Conservation (phyloP, 2,329 filamentous ascomycete genomes). For the Truncatella angustata region DNA sequence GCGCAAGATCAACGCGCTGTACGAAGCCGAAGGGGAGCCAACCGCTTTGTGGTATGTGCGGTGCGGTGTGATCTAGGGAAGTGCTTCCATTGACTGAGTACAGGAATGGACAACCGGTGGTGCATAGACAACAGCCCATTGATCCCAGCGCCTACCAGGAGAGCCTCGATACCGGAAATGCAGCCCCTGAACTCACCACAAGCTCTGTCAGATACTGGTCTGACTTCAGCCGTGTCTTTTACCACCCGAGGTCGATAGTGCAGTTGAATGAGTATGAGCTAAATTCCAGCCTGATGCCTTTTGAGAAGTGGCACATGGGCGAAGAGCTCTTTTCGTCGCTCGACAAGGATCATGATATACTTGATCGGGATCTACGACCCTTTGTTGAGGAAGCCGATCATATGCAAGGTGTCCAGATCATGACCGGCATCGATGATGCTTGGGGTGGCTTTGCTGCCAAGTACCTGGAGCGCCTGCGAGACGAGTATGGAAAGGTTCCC, state of each 20-base stretch:
- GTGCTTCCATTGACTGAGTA: neutral
- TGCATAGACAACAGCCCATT: slow-evolving; percentile 69
- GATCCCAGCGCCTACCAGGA: slow-evolving; percentile 73
- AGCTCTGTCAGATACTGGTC: slow-evolving; percentile 91
- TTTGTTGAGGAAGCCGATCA: slow-evolving; percentile 94
- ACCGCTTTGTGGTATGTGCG: slow-evolving; percentile 37
- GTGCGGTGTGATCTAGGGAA: neutral
- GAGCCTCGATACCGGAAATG: slow-evolving; percentile 69
- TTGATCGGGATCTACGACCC: slow-evolving; percentile 85
- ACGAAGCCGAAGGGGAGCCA: slow-evolving; percentile 52
- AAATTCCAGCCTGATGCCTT: slow-evolving; percentile 75
- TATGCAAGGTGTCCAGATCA: slow-evolving; percentile 81
- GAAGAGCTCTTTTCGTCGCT: slow-evolving; percentile 72
- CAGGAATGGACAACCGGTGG: slow-evolving; percentile 65
- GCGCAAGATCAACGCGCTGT: slow-evolving; percentile 83
- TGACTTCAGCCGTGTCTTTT: slow-evolving; percentile 91
- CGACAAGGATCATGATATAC: slow-evolving; percentile 78
- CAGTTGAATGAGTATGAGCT: slow-evolving; percentile 87
- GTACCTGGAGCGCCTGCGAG: slow-evolving; percentile 75
- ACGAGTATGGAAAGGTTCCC: slow-evolving; percentile 86
- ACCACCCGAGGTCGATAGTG: slow-evolving; percentile 82
- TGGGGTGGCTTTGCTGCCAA: slow-evolving; percentile 76
- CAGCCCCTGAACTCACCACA: slow-evolving; percentile 62
- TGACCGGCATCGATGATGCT: slow-evolving; percentile 70
- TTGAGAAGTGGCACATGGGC: slow-evolving; percentile 73